These are phyloP conservation scores for Neopestalotiopsis sp. DNA, from an alignment of 2,329 filamentous ascomycete species.

Conservation along the genomic window DNA sequence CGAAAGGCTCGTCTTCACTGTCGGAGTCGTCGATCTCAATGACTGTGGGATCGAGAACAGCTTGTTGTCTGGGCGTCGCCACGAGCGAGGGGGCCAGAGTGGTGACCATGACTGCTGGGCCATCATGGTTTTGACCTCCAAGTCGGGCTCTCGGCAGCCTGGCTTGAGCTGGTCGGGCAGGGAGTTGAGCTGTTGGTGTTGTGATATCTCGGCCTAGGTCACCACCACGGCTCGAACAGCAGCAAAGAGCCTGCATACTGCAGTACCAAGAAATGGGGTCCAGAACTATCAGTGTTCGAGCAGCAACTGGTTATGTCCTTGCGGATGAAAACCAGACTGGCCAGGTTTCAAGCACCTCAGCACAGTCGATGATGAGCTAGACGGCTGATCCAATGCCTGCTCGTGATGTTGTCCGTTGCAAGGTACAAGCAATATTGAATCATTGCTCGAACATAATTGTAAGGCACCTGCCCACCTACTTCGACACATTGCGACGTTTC, in stretches of 20 bases:
- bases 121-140: not conserved
- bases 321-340: too few relatives aligned
- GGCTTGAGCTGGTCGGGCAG: conserved; percentile 29
- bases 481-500: not conserved
- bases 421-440: too few relatives aligned
- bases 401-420: too few relatives aligned
- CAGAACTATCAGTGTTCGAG: too few relatives aligned
- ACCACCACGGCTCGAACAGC: conserved; percentile 33
- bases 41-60: conserved; percentile 35
- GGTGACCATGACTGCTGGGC: conserved; percentile 25
- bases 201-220: conserved; percentile 22
- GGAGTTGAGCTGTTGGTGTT: conserved; percentile 27
- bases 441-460: too few relatives aligned
- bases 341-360: too few relatives aligned
- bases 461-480: too few relatives aligned
- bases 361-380: too few relatives aligned
- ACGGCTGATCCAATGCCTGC: too few relatives aligned
- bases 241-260: conserved; percentile 43
- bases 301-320: too few relatives aligned
- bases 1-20: conserved; percentile 27
- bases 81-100: conserved; percentile 29
- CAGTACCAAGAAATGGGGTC: not conserved
- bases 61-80: conserved; percentile 31
- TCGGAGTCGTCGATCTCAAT: conserved; percentile 49
- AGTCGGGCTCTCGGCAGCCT: conserved; percentile 25